Evolutionary conservation across 176 grass and related monocot species (phyloP).

Genomic region (Zea luxurians): DNA sequence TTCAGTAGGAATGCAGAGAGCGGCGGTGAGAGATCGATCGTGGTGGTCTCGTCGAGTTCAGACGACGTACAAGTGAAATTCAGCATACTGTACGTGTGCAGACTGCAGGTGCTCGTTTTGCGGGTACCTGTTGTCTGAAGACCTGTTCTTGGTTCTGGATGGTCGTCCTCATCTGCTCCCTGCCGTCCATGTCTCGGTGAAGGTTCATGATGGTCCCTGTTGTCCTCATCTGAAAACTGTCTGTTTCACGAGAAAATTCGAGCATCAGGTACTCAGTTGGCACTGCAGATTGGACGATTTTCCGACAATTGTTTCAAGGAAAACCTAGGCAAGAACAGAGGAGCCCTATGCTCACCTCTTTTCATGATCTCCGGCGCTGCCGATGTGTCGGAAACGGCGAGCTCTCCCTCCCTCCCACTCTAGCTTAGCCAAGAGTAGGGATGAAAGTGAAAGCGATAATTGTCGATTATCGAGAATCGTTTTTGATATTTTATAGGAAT

Average conservation of each 20-base stretch:
- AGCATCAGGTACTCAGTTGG: background rate
- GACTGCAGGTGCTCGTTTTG: too few relatives aligned
- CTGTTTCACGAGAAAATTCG: constrained; percentile 24
- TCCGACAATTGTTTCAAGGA: too few relatives aligned
- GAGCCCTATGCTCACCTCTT: constrained; percentile 33
- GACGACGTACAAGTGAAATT: too few relatives aligned
- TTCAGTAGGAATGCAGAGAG: background rate
- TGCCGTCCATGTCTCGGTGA: constrained; percentile 23
- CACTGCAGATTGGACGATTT: too few relatives aligned
- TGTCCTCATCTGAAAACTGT: background rate
- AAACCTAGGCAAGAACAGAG: constrained; percentile 12
- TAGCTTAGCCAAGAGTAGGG: background rate
- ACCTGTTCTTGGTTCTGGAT: constrained; percentile 61
- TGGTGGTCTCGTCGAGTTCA: background rate
- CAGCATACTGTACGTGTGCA: too few relatives aligned
- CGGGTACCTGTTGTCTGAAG: constrained; percentile 62
- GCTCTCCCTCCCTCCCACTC: background rate
- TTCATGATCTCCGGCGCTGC: background rate
- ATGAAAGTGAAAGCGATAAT: too few relatives aligned
- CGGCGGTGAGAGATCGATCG: background rate
- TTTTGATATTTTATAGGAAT: too few relatives aligned
- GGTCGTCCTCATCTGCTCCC: constrained; percentile 53
- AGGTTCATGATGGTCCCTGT: constrained; percentile 14
- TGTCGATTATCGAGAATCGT: too few relatives aligned
- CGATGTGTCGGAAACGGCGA: too few relatives aligned